Evolutionary conservation across 2,329 filamentous ascomycete species (phyloP), one percentile per base, ranked within the genome.

Genomic region (Macroventuria anomochaeta): DNA sequence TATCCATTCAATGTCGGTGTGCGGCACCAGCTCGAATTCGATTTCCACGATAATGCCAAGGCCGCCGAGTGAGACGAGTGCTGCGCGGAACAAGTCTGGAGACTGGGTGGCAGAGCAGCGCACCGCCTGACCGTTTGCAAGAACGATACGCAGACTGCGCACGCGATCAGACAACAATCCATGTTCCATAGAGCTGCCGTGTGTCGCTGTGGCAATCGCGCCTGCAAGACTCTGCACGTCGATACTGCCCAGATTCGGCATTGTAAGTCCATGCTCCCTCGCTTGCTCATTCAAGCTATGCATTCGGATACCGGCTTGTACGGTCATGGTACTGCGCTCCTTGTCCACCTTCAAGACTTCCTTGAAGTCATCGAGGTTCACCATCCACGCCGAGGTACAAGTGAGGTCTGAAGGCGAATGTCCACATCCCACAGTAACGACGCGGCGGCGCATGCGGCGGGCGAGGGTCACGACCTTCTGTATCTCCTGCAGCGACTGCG

Each of bases 211-310:
- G 17, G 90, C 88, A 57, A 97, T 96, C 12, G 92, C 93, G 23
- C 95, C 95, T 1, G 91, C 92, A 58, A 97, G 88, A 53, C 90
- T 95, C 80, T 99, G 95, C 66, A 91, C 86, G 73, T 97, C 92
- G 76, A 99, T 99, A 73, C 91, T 96, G 29, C 95, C 95, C 38
- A 97, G 80, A 72, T 96, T 97, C 23, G 90, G 89, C 84, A 99
- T 88, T 2, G 92, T 91, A 59, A 96, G 81, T 0, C 91, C 91
- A 65, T 87, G 77, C 48, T 83, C 81, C 62, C 90, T 91, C 26
- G 97, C 85, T 67, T 86, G 85, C 36, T 84, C 81, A 58, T 91
- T 89, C 52, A 99, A 79, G 55, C 87, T 79, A 64, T 85, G 85
- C 56, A 99, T 80, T 17, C 93, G 84, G 61, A 97, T 96, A 13